A percentile compares a stretch with the other conserved stretches of the same genome.
phyloP scores from a whole-genome alignment of 305 asterid species.

The Fraxinus paxiana region DNA sequence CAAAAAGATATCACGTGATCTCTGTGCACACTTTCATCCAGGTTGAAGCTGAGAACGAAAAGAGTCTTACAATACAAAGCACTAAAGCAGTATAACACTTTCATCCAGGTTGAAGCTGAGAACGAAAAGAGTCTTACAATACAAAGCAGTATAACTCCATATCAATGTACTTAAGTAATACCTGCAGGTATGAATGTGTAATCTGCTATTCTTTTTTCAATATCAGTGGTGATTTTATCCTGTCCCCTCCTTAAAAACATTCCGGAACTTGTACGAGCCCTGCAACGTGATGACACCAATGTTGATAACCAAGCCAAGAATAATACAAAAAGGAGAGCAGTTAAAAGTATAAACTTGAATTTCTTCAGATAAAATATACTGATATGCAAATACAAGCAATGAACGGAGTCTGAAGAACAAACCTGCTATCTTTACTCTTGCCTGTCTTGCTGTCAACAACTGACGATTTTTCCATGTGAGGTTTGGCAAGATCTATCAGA shows the following conservation, averaged over 20 bases:
- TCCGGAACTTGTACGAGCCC: constrained; percentile 89
- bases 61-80: not conserved
- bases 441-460: constrained; percentile 81
- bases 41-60: not conserved
- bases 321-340: not conserved
- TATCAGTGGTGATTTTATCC: constrained; percentile 57
- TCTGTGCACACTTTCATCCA: not conserved
- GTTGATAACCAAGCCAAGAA: not conserved
- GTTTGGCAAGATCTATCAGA: constrained; percentile 65
- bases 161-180: constrained; percentile 14
- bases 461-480: constrained; percentile 71
- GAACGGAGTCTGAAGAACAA: constrained; percentile 21
- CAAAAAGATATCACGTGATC: not conserved
- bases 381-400: not conserved
- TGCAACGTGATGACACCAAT: constrained; percentile 26
- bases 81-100: not conserved
- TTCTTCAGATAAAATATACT: not conserved
- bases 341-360: not conserved
- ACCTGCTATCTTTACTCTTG: constrained; percentile 81
- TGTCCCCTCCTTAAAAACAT: constrained; percentile 69
- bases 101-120: not conserved
- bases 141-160: not conserved
- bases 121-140: not conserved
- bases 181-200: constrained; percentile 82
- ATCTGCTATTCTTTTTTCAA: constrained; percentile 79